These are phyloP conservation scores for Mycena belliarum DNA, from an alignment of 768 basidiomycete genomes.

Conservation along the genomic window DNA sequence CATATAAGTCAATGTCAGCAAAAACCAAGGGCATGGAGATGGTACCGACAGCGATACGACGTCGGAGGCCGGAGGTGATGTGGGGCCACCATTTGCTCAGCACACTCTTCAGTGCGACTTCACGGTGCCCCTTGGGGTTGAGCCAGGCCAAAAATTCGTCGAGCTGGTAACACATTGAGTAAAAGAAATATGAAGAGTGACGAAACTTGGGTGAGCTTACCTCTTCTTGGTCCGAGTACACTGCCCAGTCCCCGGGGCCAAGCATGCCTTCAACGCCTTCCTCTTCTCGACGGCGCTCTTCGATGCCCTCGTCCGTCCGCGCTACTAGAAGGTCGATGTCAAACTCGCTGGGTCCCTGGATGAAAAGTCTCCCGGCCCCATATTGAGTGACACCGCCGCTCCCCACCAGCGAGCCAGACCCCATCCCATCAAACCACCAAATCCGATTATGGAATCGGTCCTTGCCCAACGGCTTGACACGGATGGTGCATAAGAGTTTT, in stretches of 20 bases:
- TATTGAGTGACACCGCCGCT: conserved; percentile 80
- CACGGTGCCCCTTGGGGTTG: conserved; percentile 88
- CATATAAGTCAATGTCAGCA: conserved; percentile 12
- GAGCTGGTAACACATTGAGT: conserved; percentile 49
- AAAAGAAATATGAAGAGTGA: neutral
- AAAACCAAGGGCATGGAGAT: neutral
- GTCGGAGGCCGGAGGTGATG: conserved; percentile 76
- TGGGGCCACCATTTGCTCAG: conserved; percentile 86
- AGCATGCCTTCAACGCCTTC: conserved; percentile 80
- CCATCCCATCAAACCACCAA: conserved; percentile 99
- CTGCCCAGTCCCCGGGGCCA: conserved; percentile 84
- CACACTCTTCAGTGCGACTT: conserved; percentile 73
- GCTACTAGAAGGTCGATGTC: conserved; percentile 73
- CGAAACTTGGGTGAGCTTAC: conserved; percentile 42
- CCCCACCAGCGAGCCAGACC: conserved; percentile 76
- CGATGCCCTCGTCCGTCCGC: conserved; percentile 59
- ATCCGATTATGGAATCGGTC: conserved; percentile 94
- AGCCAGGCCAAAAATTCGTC: conserved; percentile 87
- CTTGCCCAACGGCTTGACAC: conserved; percentile 85
- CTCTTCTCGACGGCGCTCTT: conserved; percentile 66
- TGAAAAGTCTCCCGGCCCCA: conserved; percentile 86
- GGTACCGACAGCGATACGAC: conserved; percentile 67
- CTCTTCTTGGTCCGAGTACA: conserved; percentile 85
- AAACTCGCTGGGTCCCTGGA: conserved; percentile 88
- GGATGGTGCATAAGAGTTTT: conserved; percentile 78